These are phyloP conservation scores for Cutaneotrichosporon sp. DNA, from an alignment of 1,284 basidiomycete genomes.

Conservation along the genomic window DNA sequence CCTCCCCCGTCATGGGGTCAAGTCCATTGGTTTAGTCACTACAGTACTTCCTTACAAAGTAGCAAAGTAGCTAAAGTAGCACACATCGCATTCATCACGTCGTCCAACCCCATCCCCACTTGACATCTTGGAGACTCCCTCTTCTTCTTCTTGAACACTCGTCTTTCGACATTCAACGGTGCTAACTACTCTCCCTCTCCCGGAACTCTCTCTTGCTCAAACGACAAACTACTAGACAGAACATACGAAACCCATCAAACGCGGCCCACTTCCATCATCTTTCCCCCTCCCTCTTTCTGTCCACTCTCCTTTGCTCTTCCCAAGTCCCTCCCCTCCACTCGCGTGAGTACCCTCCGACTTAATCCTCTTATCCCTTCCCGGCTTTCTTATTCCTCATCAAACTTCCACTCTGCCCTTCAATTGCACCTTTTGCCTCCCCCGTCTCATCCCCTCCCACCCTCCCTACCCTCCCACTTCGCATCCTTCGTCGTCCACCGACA, in stretches of 20 bases:
- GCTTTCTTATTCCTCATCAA: background rate
- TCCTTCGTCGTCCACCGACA: background rate
- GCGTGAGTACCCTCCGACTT: background rate
- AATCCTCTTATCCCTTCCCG: background rate
- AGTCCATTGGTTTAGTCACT: too few species aligned
- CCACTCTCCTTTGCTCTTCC: background rate
- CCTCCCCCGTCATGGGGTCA: too few species aligned
- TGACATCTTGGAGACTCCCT: background rate
- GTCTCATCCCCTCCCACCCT: background rate
- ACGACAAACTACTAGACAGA: too few species aligned
- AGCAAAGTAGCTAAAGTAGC: background rate
- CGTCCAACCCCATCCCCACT: background rate
- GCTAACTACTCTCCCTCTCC: too few species aligned
- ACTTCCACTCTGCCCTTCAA: background rate
- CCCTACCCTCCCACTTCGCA: background rate
- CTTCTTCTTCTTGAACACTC: background rate
- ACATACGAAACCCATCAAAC: too few species aligned
- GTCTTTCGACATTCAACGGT: too few species aligned
- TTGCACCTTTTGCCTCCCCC: slow-evolving; percentile 2
- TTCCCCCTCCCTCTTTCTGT: background rate
- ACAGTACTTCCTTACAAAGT: too few species aligned
- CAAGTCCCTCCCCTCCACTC: background rate
- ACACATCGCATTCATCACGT: background rate
- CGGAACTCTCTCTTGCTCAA: too few species aligned
- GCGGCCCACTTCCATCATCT: background rate